These are phyloP conservation scores for Calcarisporium arbuscula DNA, from an alignment of 2,329 filamentous ascomycete genomes.

Conservation along the genomic window DNA sequence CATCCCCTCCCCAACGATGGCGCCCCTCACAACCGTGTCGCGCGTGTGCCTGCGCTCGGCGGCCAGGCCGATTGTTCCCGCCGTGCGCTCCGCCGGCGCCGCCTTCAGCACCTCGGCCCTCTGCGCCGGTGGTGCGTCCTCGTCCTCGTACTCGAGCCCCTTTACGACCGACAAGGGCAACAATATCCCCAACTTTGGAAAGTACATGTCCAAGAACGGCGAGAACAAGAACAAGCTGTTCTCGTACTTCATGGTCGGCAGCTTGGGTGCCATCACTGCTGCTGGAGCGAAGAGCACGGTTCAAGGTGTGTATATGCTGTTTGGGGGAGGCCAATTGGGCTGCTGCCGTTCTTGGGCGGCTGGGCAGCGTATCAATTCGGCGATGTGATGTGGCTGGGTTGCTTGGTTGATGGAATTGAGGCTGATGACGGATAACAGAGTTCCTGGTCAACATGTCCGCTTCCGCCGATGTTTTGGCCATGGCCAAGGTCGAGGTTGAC, in stretches of 20 bases:
- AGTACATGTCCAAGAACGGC: constrained; percentile 69
- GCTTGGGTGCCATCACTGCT: constrained; percentile 85
- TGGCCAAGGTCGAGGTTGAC: constrained; percentile 99
- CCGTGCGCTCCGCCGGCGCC: constrained; percentile 51
- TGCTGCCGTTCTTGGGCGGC: neutral
- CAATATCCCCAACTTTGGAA: constrained; percentile 82
- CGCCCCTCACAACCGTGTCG: constrained; percentile 62
- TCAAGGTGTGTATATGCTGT: constrained; percentile 64
- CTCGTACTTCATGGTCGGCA: constrained; percentile 97
- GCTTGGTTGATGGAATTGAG: constrained; percentile 9
- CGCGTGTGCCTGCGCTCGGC: constrained; percentile 60
- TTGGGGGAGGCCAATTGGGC: no score
- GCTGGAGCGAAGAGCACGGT: constrained; percentile 97
- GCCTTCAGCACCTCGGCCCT: constrained; percentile 50
- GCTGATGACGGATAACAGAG: constrained; percentile 52
- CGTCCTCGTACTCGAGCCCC: constrained; percentile 52
- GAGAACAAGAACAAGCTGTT: constrained; percentile 78
- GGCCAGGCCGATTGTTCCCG: constrained; percentile 33
- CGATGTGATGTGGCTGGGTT: neutral
- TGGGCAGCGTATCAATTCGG: constrained; percentile 1
- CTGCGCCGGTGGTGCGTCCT: constrained; percentile 41
- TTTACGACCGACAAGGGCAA: constrained; percentile 56
- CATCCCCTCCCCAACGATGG: constrained; percentile 41
- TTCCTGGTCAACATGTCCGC: constrained; percentile 99
- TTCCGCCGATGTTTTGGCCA: constrained; percentile 94